These are phyloP conservation scores for Entophlyctis helioformis DNA, from an alignment of 192 early-diverging fungal genomes.

Conservation along the genomic window DNA sequence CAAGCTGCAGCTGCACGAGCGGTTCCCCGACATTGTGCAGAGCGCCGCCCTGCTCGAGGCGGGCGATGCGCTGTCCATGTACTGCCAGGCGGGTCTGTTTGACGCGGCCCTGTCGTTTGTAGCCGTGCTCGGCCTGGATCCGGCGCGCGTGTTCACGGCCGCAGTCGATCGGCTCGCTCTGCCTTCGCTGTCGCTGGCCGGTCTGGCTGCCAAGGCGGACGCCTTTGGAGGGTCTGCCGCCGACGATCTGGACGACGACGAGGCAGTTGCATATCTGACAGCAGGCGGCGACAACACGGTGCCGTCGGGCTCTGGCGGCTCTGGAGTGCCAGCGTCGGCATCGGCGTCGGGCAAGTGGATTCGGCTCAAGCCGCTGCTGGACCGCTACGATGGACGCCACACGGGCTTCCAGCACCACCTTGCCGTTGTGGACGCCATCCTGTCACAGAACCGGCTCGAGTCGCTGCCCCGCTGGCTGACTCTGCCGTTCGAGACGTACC, in stretches of 20 bases:
- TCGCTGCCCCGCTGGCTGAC: slow-evolving; percentile 18
- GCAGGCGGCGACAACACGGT: too few species aligned
- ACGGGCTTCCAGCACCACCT: slow-evolving; percentile 2
- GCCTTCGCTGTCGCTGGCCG: background rate
- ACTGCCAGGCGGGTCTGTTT: slow-evolving; percentile 6
- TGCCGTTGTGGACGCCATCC: slow-evolving; percentile 8
- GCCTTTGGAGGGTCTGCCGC: slow-evolving; percentile 1
- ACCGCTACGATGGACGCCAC: background rate
- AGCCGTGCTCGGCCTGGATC: slow-evolving; percentile 5
- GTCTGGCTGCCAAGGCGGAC: background rate
- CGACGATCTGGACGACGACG: slow-evolving; percentile 13
- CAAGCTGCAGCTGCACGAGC: slow-evolving; percentile 10
- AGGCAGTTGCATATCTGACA: too few species aligned
- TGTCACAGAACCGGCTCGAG: slow-evolving; percentile 5
- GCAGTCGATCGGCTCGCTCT: too few species aligned
- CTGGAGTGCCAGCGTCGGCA: slow-evolving; percentile 6
- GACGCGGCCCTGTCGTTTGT: slow-evolving; percentile 19
- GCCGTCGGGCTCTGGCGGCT: slow-evolving; percentile 3
- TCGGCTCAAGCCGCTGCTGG: slow-evolving; percentile 8
- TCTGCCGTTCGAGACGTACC: background rate
- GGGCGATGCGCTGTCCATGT: slow-evolving; percentile 10
- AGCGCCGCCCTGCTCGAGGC: slow-evolving; percentile 7
- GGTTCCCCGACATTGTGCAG: background rate
- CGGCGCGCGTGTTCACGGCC: slow-evolving; percentile 11
- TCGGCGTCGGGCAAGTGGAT: slow-evolving; percentile 24